A percentile compares a stretch with the other conserved stretches of the same genome.
Conservation (phyloP, 148 eudicot species). For the Spergularia marina region DNA sequence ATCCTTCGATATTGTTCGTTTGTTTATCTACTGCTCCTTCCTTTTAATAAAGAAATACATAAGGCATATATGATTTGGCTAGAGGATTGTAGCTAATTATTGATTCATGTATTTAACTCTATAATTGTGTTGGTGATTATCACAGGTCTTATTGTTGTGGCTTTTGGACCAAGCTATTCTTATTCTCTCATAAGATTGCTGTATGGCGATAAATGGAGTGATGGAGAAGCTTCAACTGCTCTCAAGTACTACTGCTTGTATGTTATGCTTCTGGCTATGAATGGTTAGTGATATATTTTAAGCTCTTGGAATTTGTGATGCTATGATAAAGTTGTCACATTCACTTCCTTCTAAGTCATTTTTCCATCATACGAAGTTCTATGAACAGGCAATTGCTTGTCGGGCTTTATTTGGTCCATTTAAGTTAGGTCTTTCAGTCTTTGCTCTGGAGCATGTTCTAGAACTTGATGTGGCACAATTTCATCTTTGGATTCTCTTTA, state of each 20-base stretch:
- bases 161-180: constrained; percentile 97
- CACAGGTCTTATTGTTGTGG: constrained; percentile 71
- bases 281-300: constrained; percentile 47
- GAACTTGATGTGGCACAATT: background rate
- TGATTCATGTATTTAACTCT: background rate
- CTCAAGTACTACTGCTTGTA: constrained; percentile 78
- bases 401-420: background rate
- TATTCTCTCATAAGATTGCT: constrained; percentile 86
- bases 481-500: background rate
- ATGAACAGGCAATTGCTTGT: too few species aligned
- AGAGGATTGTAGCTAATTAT: background rate
- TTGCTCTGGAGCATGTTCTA: too few species aligned
- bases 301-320: background rate
- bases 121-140: background rate
- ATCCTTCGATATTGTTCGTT: constrained; percentile 6
- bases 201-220: constrained; percentile 95
- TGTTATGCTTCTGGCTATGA: constrained; percentile 80
- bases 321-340: background rate
- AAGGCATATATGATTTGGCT: background rate
- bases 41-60: background rate
- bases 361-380: background rate
- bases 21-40: background rate
- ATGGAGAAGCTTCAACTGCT: constrained; percentile 96
- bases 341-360: background rate
- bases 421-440: background rate